Evolutionary conservation across 345 rosid genomes (phyloP).

Genomic region (Noccaea caerulescens): DNA sequence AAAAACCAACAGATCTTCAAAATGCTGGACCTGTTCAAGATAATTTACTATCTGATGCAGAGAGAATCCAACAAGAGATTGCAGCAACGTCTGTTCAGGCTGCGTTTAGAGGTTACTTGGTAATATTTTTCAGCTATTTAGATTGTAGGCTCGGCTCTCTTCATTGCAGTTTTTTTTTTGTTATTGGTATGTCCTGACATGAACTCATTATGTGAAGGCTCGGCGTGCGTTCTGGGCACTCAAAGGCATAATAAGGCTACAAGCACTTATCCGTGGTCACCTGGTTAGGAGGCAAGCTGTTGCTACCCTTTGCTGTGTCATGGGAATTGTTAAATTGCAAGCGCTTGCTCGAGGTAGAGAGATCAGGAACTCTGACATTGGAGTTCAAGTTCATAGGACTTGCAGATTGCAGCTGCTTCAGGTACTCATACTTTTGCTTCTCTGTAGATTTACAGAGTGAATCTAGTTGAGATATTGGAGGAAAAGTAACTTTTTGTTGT

Average conservation of each 20-base stretch:
- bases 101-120: conserved; percentile 94
- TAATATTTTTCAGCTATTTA: conserved; percentile 46
- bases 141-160: conserved; percentile 19
- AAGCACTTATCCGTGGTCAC: conserved; percentile 95
- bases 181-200: conserved; percentile 38
- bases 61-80: conserved; percentile 56
- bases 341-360: conserved; percentile 69
- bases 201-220: conserved; percentile 62
- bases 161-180: conserved; percentile 2
- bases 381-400: conserved; percentile 52
- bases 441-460: neutral
- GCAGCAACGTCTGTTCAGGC: conserved; percentile 94
- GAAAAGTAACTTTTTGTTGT: neutral
- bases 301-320: conserved; percentile 71
- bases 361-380: conserved; percentile 64
- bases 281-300: conserved; percentile 92
- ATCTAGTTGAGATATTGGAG: neutral
- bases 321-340: conserved; percentile 88
- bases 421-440: conserved; percentile 52
- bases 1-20: conserved; percentile 48
- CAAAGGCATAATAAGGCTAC: conserved; percentile 96
- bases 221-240: conserved; percentile 93
- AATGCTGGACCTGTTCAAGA: conserved; percentile 26
- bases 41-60: conserved; percentile 52
- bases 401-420: conserved; percentile 42